These are phyloP conservation scores for Ballota nigra DNA, from an alignment of 257 asterid species.

Conservation along the genomic window DNA sequence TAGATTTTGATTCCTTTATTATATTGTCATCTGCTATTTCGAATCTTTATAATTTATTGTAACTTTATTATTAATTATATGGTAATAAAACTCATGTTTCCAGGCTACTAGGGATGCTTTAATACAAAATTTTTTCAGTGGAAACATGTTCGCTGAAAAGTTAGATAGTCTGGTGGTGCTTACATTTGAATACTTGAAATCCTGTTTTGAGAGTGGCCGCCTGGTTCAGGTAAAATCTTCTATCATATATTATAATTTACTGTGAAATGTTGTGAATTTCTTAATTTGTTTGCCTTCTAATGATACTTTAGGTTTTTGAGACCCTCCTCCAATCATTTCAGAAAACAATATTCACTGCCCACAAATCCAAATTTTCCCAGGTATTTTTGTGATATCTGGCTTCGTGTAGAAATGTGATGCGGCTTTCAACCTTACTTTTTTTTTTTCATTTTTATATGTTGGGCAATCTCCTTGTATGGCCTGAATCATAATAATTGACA, in stretches of 20 bases:
- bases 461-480: slow-evolving; percentile 10
- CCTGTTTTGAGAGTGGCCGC: slow-evolving; percentile 59
- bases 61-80: slow-evolving; percentile 2
- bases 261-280: background rate
- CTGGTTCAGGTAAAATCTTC: slow-evolving; percentile 48
- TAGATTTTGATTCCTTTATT: background rate
- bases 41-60: background rate
- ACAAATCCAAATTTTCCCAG: slow-evolving; percentile 93
- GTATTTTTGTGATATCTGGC: slow-evolving; percentile 34
- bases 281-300: slow-evolving; percentile 20
- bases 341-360: slow-evolving; percentile 76
- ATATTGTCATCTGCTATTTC: background rate
- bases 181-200: slow-evolving; percentile 64
- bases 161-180: slow-evolving; percentile 85
- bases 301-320: slow-evolving; percentile 67
- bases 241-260: slow-evolving; percentile 1
- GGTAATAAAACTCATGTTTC: slow-evolving; percentile 17
- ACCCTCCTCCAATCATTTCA: slow-evolving; percentile 77
- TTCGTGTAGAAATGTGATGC: background rate
- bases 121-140: slow-evolving; percentile 53
- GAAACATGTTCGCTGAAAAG: slow-evolving; percentile 55
- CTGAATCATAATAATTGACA: background rate
- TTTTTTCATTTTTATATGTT: background rate
- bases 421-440: background rate
- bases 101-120: slow-evolving; percentile 63